Conservation (phyloP, 768 basidiomycete genomes). For the Punctularia strigosozonata region DNA sequence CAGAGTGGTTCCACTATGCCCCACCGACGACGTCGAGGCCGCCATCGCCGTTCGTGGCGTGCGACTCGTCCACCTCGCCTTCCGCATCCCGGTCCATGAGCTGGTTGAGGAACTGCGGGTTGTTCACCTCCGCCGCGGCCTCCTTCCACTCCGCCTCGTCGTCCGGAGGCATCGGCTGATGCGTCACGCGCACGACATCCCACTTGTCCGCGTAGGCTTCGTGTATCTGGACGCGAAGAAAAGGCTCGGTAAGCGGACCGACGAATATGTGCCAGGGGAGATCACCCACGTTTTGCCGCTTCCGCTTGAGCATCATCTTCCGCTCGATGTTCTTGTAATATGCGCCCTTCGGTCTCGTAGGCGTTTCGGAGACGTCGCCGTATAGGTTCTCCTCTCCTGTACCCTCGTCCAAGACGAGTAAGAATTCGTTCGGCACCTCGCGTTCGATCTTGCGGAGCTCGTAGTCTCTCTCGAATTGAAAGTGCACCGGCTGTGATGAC, state of each 20-base stretch:
- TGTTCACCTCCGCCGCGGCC: constrained; percentile 62
- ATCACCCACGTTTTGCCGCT: constrained; percentile 57
- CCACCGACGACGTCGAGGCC: no score
- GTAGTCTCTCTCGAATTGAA: constrained; percentile 74
- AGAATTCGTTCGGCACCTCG: constrained; percentile 76
- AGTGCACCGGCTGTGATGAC: constrained; percentile 56
- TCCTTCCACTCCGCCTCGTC: constrained; percentile 74
- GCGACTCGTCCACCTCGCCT: constrained; percentile 42
- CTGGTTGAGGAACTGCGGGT: constrained; percentile 41
- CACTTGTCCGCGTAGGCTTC: constrained; percentile 74
- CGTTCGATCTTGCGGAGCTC: constrained; percentile 82
- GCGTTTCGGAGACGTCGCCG: constrained; percentile 8
- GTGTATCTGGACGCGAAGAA: constrained; percentile 36
- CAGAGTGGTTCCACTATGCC: no score
- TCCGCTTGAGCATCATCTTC: constrained; percentile 82
- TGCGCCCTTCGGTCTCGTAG: constrained; percentile 45
- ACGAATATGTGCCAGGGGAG: constrained; percentile 1
- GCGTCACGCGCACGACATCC: constrained; percentile 66
- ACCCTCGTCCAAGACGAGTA: constrained; percentile 63
- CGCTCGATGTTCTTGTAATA: constrained; percentile 86
- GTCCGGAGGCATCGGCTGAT: constrained; percentile 58
- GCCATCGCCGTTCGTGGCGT: no score
- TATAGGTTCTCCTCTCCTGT: constrained; percentile 20
- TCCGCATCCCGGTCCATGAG: constrained; percentile 31
- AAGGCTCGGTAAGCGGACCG: constrained; percentile 4